A percentile compares a stretch with the other conserved stretches of the same genome.
phyloP scores from a whole-genome alignment of 1,284 basidiomycete species.

The Cryptococcus sp. region DNA sequence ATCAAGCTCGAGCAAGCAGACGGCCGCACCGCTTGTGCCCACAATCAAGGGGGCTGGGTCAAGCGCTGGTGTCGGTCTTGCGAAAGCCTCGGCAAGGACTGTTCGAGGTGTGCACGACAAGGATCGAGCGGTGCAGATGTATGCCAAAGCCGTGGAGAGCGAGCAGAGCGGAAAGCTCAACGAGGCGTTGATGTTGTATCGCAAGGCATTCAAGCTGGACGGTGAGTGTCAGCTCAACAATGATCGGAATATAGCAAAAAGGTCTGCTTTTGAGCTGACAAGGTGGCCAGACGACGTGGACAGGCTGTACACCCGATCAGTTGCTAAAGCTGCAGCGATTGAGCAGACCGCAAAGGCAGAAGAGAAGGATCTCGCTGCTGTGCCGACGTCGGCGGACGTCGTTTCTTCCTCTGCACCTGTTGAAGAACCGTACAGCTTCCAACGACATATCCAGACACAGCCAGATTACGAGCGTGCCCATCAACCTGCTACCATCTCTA shows the following conservation, averaged over 20 bases:
- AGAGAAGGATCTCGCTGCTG: neutral
- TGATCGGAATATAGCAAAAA: neutral
- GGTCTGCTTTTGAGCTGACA: constrained; percentile 6
- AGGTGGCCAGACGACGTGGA: constrained; percentile 39
- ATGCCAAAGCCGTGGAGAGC: constrained; percentile 66
- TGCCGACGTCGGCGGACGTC: constrained; percentile 30
- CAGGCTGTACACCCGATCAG: constrained; percentile 32
- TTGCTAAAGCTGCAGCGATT: constrained; percentile 7
- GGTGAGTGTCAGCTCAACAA: constrained; percentile 26
- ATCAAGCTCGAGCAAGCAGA: too few relatives aligned
- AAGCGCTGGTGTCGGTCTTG: too few relatives aligned
- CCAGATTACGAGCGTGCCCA: constrained; percentile 43
- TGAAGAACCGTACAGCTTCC: constrained; percentile 45
- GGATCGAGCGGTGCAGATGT: constrained; percentile 40
- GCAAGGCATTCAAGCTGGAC: constrained; percentile 73
- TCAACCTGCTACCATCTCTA: neutral
- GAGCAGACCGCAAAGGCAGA: neutral
- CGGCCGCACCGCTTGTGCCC: too few relatives aligned
- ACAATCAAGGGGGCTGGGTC: too few relatives aligned
- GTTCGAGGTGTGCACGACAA: too few relatives aligned
- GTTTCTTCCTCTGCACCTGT: constrained; percentile 36
- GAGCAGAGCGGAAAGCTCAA: constrained; percentile 74
- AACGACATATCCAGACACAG: constrained; percentile 44
- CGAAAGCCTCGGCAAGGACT: too few relatives aligned
- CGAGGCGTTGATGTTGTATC: constrained; percentile 71